phyloP scores from a whole-genome alignment of 345 rosid genomes.

The Noccaea bulbosa region DNA sequence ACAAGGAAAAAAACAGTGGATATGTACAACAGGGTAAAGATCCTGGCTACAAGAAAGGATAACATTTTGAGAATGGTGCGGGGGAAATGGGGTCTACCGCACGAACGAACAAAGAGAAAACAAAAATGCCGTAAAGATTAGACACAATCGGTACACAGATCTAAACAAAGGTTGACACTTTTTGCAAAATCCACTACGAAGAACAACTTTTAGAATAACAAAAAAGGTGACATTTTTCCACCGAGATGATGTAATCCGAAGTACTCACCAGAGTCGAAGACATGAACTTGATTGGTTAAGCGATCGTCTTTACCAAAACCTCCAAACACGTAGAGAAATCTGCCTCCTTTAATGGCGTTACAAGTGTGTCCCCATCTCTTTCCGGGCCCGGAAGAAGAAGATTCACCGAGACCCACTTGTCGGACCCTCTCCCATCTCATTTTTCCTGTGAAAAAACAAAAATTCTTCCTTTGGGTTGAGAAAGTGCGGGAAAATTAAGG shows the following conservation, averaged over 20 bases:
- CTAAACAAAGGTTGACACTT: conserved; percentile 32
- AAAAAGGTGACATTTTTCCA: conserved; percentile 2
- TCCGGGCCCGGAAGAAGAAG: conserved; percentile 64
- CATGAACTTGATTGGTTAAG: conserved; percentile 91
- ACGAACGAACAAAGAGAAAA: conserved; percentile 2
- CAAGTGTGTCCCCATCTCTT: conserved; percentile 99
- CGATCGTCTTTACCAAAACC: conserved; percentile 81
- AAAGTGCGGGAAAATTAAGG: conserved; percentile 43
- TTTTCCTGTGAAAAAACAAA: conserved; percentile 30
- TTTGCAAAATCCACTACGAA: conserved; percentile 21
- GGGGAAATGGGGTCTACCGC: conserved; percentile 34
- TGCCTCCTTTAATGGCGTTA: conserved; percentile 86
- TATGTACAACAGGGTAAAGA: conserved; percentile 11
- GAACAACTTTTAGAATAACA: not conserved
- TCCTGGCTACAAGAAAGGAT: conserved; percentile 13
- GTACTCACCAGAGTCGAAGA: conserved; percentile 79
- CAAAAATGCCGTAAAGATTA: not conserved
- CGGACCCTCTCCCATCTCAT: conserved; percentile 83
- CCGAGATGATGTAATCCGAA: not conserved
- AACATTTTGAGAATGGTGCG: not conserved
- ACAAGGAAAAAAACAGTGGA: conserved; percentile 8
- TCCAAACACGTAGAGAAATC: conserved; percentile 86
- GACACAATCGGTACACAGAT: conserved; percentile 10
- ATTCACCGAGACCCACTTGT: conserved; percentile 40
- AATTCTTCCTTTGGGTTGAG: conserved; percentile 27